A percentile compares a stretch with the other conserved stretches of the same genome.
Conservation (phyloP, 2,329 filamentous ascomycete species). For the Cercospora berteroae region DNA sequence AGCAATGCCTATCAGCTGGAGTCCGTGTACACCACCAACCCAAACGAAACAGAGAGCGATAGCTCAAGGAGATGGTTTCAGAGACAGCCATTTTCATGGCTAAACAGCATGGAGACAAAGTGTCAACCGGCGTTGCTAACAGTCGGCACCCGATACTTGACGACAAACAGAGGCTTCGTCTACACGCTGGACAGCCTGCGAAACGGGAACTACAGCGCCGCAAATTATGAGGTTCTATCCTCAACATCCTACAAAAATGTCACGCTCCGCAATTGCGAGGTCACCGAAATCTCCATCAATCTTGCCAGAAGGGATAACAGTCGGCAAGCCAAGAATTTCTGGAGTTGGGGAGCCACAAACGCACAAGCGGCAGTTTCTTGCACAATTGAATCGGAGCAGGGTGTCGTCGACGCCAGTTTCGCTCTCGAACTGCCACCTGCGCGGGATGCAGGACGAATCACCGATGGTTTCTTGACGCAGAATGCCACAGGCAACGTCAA, state of each 20-base stretch:
- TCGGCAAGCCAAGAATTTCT: slow-evolving; percentile 2
- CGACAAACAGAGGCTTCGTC: slow-evolving; percentile 8
- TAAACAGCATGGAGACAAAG: slow-evolving; percentile 10
- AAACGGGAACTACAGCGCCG: not conserved
- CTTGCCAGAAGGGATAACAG: slow-evolving; percentile 4
- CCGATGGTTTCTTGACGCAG: not conserved
- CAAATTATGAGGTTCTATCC: slow-evolving; percentile 5
- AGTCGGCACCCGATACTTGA: slow-evolving; percentile 10
- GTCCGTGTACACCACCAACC: slow-evolving; percentile 12
- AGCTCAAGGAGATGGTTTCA: slow-evolving; percentile 10
- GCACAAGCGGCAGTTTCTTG: slow-evolving; percentile 4
- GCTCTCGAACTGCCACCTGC: not conserved
- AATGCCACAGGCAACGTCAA: not conserved
- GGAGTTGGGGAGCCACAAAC: slow-evolving; percentile 12
- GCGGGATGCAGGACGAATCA: not conserved
- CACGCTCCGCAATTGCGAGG: slow-evolving; percentile 5
- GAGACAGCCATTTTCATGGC: slow-evolving; percentile 13
- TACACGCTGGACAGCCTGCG: slow-evolving; percentile 11
- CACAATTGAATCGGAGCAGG: not conserved
- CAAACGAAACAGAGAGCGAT: slow-evolving; percentile 8
- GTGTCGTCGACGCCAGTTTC: not conserved
- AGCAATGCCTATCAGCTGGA: slow-evolving; percentile 15
- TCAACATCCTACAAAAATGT: slow-evolving; percentile 6
- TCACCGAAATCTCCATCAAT: slow-evolving; percentile 11
- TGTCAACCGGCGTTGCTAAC: slow-evolving; percentile 13